These are phyloP conservation scores for Kalmanozyma brasiliensis DNA, from an alignment of 1,284 basidiomycete genomes.

Conservation along the genomic window DNA sequence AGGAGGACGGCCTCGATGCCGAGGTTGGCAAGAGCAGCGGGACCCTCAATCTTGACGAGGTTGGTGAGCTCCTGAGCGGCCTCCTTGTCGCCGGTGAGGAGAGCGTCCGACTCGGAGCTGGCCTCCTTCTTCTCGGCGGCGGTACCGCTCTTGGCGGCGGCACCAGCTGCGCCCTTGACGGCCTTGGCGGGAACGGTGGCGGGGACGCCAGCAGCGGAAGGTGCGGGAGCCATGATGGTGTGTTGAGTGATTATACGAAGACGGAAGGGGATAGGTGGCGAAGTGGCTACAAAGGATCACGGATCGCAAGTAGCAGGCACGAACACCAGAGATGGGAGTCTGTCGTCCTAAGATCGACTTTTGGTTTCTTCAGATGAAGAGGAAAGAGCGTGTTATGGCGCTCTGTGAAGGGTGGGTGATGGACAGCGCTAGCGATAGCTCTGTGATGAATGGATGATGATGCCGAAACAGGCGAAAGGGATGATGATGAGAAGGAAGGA, in stretches of 20 bases:
- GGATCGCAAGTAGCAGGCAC: constrained; percentile 24
- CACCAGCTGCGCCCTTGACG: constrained; percentile 63
- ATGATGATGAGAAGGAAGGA: constrained; percentile 24
- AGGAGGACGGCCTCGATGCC: constrained; percentile 83
- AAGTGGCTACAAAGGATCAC: constrained; percentile 24
- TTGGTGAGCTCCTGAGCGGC: constrained; percentile 70
- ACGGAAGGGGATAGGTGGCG: not conserved
- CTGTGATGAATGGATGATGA: constrained; percentile 26
- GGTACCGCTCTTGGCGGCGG: constrained; percentile 64
- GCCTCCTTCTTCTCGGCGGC: constrained; percentile 68
- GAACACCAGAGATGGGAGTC: constrained; percentile 24
- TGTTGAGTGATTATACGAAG: not conserved
- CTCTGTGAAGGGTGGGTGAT: constrained; percentile 14
- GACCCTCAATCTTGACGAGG: constrained; percentile 76
- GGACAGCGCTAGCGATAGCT: constrained; percentile 48
- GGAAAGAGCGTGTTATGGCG: constrained; percentile 21
- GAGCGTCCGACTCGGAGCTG: constrained; percentile 68
- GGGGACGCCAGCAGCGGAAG: constrained; percentile 61
- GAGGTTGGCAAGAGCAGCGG: constrained; percentile 79
- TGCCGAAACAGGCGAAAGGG: constrained; percentile 29
- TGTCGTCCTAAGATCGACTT: constrained; percentile 33
- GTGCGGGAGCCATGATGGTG: constrained; percentile 54
- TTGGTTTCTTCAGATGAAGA: constrained; percentile 30
- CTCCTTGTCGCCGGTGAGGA: constrained; percentile 68
- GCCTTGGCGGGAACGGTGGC: constrained; percentile 63